Evolutionary conservation across 176 grass and related monocot species (phyloP), one percentile per base, ranked within the genome.

Genomic region (Themeda triandra): DNA sequence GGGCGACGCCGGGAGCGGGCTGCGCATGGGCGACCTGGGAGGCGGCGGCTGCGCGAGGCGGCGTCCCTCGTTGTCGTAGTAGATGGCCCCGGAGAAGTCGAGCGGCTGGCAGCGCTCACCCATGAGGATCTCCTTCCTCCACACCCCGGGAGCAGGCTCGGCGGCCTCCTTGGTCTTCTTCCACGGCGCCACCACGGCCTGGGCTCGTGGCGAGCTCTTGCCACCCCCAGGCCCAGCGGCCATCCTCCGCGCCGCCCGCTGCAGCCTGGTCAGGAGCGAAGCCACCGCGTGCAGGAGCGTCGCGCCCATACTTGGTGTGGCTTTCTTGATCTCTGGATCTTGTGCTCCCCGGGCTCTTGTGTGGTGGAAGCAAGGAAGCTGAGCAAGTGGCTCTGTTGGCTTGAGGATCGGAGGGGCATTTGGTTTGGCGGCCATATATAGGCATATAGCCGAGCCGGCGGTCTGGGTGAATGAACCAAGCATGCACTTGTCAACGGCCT

Each of bases 41-140:
- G 91, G 63, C 41, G 89, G 85, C 29, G 89, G 58, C 5, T 80
- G 77, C 33, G 82, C 62, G 58, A 99, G 88, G 74, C 83, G 88
- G 8, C 85, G 83, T 0, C 96, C 96, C 9, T 92, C 79, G 69
- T 86, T 84, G 73, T 99, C 96, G 78, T 99, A 99, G 80, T 92
- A 89, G 82, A 99, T 99, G 64, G 86, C 91, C 0, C 93, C 96
- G 60, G 96, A 89, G 93, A 96, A 99, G 21, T 93, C 72, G 19
- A 95, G 86, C 36, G 93, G 96, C 81, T 87, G 91, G 80, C 96
- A 95, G 60, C 90, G 74, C 83, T 92, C 92, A 8, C 96, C 96
- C 91, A 95, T 89, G 8, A 98, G 44, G 45, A 96, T 96, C 82
- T 82, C 85, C 89, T 85, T 96, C 84, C 63, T 65, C 94, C 94